phyloP scores from a whole-genome alignment of 2,329 filamentous ascomycete genomes.

The Trichoderma guizhouense region DNA sequence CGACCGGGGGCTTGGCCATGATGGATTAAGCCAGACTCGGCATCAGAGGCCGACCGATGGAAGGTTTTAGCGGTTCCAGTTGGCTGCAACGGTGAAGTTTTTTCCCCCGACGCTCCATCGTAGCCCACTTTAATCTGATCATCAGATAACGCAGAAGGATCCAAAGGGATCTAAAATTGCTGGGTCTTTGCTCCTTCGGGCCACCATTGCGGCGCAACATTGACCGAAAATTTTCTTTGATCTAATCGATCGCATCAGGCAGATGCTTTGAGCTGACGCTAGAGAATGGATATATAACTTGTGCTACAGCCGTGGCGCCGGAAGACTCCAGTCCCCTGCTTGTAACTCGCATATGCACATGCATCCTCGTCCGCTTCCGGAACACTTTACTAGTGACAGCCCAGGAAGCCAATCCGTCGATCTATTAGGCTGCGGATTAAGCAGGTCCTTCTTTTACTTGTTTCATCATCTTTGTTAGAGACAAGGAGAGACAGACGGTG shows the following conservation, averaged over 20 bases:
- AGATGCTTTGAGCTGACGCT: conserved; percentile 2
- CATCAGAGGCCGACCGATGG: not conserved
- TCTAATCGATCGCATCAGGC: conserved; percentile 16
- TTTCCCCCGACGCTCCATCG: not conserved
- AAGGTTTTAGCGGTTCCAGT: not conserved
- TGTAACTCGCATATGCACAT: not conserved
- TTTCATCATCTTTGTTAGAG: not conserved
- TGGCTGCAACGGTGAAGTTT: not conserved
- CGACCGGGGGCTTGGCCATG: not conserved
- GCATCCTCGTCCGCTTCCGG: conserved; percentile 8
- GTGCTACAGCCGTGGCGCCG: not conserved
- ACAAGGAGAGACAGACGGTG: not conserved
- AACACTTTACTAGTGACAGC: not conserved
- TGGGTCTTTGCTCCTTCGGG: not conserved
- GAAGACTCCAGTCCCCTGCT: conserved; percentile 6
- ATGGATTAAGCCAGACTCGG: conserved; percentile 5
- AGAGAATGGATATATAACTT: conserved; percentile 10
- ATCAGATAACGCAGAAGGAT: conserved; percentile 2
- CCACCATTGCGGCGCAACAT: not conserved
- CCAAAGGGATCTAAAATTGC: not conserved
- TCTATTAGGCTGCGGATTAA: not conserved
- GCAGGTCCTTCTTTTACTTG: not conserved
- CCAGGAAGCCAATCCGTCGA: not conserved
- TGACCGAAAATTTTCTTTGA: not conserved
- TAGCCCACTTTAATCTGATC: conserved; percentile 12